These are phyloP conservation scores for Auriscalpium microsporum DNA, from an alignment of 768 basidiomycete species.

Conservation along the genomic window DNA sequence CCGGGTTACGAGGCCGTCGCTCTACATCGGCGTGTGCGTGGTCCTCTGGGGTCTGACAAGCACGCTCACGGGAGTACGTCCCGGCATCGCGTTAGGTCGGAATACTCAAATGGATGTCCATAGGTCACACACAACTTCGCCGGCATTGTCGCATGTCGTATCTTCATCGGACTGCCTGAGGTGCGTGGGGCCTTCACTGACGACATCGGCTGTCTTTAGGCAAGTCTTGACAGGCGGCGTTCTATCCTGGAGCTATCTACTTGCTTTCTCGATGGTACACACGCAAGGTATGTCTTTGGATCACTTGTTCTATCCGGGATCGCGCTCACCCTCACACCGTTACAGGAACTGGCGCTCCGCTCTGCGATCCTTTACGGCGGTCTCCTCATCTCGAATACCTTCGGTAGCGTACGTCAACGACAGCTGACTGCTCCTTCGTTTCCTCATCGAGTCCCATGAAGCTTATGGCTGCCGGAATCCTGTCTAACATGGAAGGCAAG, in stretches of 20 bases:
- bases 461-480: slow-evolving; percentile 70
- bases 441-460: slow-evolving; percentile 17
- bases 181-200: slow-evolving; percentile 15
- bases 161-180: slow-evolving; percentile 60
- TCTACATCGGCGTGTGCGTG: slow-evolving; percentile 54
- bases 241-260: slow-evolving; percentile 50
- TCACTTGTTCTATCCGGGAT: too few species aligned
- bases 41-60: slow-evolving; percentile 58
- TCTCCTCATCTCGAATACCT: slow-evolving; percentile 56
- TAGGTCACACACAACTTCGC: slow-evolving; percentile 47
- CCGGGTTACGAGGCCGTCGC: slow-evolving; percentile 37
- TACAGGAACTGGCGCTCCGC: slow-evolving; percentile 56
- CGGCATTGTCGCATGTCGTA: slow-evolving; percentile 46
- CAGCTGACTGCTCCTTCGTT: background rate
- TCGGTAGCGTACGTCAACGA: slow-evolving; percentile 42
- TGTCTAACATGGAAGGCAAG: slow-evolving; percentile 59
- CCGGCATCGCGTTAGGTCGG: background rate
- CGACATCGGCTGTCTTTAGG: too few species aligned
- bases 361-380: slow-evolving; percentile 54
- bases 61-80: slow-evolving; percentile 48
- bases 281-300: slow-evolving; percentile 18
- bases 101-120: too few species aligned
- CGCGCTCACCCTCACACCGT: background rate
- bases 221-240: slow-evolving; percentile 36
- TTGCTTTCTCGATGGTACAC: slow-evolving; percentile 32